These are phyloP conservation scores for Conringia planisiliqua DNA, from an alignment of 345 rosid species.

Conservation along the genomic window DNA sequence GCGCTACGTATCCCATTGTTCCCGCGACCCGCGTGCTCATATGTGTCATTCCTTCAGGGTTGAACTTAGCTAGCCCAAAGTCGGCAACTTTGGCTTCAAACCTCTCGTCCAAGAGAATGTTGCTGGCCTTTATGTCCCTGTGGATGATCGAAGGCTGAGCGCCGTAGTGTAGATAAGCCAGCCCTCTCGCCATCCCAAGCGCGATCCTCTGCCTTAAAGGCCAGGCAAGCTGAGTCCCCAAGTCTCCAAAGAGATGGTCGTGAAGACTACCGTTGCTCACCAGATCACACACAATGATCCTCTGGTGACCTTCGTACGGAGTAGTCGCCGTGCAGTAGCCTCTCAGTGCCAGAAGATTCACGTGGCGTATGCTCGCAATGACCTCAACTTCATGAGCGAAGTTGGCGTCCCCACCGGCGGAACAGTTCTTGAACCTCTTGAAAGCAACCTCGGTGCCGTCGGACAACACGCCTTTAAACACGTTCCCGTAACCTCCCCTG, in stretches of 20 bases:
- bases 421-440: constrained; percentile 88
- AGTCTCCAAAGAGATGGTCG: constrained; percentile 70
- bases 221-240: constrained; percentile 58
- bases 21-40: constrained; percentile 93
- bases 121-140: constrained; percentile 84
- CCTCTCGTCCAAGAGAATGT: constrained; percentile 79
- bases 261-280: constrained; percentile 78
- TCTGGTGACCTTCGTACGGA: constrained; percentile 81
- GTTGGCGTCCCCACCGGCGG: constrained; percentile 66
- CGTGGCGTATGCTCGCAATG: constrained; percentile 84
- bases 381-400: constrained; percentile 87
- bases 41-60: constrained; percentile 78
- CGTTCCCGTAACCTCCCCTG: constrained; percentile 90
- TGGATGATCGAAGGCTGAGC: constrained; percentile 81
- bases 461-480: constrained; percentile 56
- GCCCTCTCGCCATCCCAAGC: constrained; percentile 77
- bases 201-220: constrained; percentile 79
- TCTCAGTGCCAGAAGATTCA: constrained; percentile 73
- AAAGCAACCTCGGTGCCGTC: constrained; percentile 85
- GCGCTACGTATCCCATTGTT: constrained; percentile 96
- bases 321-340: constrained; percentile 90
- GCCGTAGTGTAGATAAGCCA: constrained; percentile 83
- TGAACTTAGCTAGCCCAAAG: constrained; percentile 86
- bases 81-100: constrained; percentile 85
- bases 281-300: constrained; percentile 87